Percentiles rank a stretch among this genome's conserved stretches.
Evolutionary conservation across 2,329 filamentous ascomycete genomes (phyloP).

Genomic region (Orbilia blumenaviensis): DNA sequence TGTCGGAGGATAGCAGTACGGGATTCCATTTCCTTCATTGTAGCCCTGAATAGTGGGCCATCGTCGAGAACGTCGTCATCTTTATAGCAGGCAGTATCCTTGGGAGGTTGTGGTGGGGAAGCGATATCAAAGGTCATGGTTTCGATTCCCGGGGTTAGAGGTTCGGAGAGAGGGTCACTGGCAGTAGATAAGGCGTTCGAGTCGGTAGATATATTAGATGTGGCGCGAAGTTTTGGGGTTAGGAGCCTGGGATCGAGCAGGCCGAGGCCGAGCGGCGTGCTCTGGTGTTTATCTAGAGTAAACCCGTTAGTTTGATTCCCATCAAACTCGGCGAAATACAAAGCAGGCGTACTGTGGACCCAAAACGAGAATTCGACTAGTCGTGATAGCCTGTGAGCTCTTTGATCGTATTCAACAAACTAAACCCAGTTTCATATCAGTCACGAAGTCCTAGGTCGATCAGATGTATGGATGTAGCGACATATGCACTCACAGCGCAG

Average conservation of each 20-base stretch:
- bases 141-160: constrained; percentile 55
- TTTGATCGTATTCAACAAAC: constrained; percentile 97
- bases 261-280: constrained; percentile 28
- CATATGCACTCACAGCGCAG: constrained; percentile 74
- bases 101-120: constrained; percentile 62
- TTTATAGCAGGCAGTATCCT: constrained; percentile 85
- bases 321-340: background rate
- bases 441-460: background rate
- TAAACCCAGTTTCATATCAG: constrained; percentile 60
- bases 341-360: constrained; percentile 75
- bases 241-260: constrained; percentile 35
- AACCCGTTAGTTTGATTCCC: background rate
- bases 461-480: background rate
- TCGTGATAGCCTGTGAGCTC: constrained; percentile 86
- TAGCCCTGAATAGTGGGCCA: constrained; percentile 92
- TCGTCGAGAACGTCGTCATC: constrained; percentile 88
- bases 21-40: constrained; percentile 94
- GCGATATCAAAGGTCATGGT: constrained; percentile 50
- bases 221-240: constrained; percentile 39
- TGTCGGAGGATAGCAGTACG: constrained; percentile 93
- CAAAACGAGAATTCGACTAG: constrained; percentile 94
- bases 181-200: constrained; percentile 35
- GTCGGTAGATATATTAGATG: constrained; percentile 47
- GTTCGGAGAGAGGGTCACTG: constrained; percentile 49
- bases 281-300: constrained; percentile 34